These are phyloP conservation scores for Sequoia sempervirens DNA, from an alignment of 75 land plant genomes.

Conservation along the genomic window DNA sequence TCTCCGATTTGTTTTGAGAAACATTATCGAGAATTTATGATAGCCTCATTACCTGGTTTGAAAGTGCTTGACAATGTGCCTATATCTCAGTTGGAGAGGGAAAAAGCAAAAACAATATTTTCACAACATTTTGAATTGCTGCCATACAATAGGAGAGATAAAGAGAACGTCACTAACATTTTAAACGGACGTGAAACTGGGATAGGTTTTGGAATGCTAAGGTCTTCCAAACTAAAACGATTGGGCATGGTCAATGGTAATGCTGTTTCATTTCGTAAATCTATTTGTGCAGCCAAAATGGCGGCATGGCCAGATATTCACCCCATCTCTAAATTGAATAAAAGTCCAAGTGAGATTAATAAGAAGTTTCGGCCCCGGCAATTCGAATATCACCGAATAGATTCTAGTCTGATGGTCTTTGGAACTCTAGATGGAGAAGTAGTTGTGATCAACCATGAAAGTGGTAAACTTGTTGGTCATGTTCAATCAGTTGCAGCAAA, in stretches of 20 bases:
- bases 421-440: conserved; percentile 82
- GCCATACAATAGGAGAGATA: conserved; percentile 54
- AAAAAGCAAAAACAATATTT: conserved; percentile 39
- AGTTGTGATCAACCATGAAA: conserved; percentile 74
- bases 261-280: conserved; percentile 46
- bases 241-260: conserved; percentile 21
- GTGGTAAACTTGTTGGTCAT: conserved; percentile 59
- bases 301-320: conserved; percentile 59
- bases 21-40: conserved; percentile 68
- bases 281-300: conserved; percentile 71
- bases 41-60: conserved; percentile 49
- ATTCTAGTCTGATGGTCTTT: conserved; percentile 69
- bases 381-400: conserved; percentile 81
- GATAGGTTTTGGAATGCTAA: conserved; percentile 7
- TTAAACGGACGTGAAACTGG: conserved; percentile 55
- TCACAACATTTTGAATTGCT: conserved; percentile 51
- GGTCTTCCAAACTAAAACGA: conserved; percentile 16
- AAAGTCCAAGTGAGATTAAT: conserved; percentile 19
- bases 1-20: conserved; percentile 80
- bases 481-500: conserved; percentile 57
- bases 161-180: conserved; percentile 47
- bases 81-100: conserved; percentile 49
- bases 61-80: conserved; percentile 70
- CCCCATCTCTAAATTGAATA: conserved; percentile 38
- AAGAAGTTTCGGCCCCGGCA: conserved; percentile 71